Evolutionary conservation across 305 asterid species (phyloP), one percentile per base, ranked within the genome.

Genomic region (Withania somnifera): DNA sequence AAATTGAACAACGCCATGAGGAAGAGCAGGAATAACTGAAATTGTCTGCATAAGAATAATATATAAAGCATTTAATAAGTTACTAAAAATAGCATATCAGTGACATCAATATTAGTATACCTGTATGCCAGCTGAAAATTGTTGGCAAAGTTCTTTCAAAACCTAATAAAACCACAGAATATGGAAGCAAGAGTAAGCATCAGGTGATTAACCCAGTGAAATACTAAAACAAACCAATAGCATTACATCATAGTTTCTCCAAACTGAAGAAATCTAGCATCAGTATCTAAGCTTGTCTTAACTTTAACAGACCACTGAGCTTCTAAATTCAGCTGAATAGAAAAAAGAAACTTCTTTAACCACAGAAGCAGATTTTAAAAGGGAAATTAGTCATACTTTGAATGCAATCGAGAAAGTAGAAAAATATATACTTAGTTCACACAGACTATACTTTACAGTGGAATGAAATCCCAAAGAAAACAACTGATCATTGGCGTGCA

Each of bases 1-100:
- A 86, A 94, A 92, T 78, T 93, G 99, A 84, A 96, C 94, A 77
- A 96, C 98, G 7, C 99, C 99, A 82, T 93, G 98, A 58, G 99
- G 97, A 82, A 93, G 93, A 80, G 93, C 97, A 17, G 99, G 99
- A 79, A 96, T 85, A 56, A 91, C 95, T 17, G 90, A 96, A 83
- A 96, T 77, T 3, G 99, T 94, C 99, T 96, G 90, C 87, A 85
- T 45, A 76, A 24, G 19, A 80, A 82, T 68, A 47, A 32, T 9
- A 71, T 36, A 8, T 30, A 75, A 40, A 38, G 17, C 5, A 28
- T 50, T 87, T 32, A 79, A 82, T 76, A 51, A 75, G 71, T 56
- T 54, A 85, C 54, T 60, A 50, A 14, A 81, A 80, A 57, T 11
- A 79, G 78, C 66, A 7, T 32, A 24, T 68, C 47, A 42, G 52